These are phyloP conservation scores for Hygrocybe coccinea DNA, from an alignment of 768 basidiomycete species.

Conservation along the genomic window DNA sequence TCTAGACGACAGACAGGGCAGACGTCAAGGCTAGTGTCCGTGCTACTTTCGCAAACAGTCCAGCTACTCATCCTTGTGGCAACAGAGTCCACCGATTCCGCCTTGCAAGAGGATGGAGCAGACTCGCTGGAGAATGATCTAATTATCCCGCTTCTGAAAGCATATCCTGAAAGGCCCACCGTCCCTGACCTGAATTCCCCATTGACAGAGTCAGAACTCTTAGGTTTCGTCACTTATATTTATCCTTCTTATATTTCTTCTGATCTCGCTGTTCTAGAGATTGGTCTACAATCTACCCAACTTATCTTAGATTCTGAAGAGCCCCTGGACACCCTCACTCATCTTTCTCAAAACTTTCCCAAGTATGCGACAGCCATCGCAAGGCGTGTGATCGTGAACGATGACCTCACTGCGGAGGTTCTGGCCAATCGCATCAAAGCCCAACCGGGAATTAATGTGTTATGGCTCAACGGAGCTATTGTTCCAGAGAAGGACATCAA, in stretches of 20 bases:
- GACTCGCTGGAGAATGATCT: slow-evolving; percentile 29
- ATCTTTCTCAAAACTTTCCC: slow-evolving; percentile 85
- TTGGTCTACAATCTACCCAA: slow-evolving; percentile 72
- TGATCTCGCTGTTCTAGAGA: slow-evolving; percentile 32
- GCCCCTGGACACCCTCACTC: slow-evolving; percentile 53
- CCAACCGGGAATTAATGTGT: slow-evolving; percentile 48
- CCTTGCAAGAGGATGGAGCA: slow-evolving; percentile 21
- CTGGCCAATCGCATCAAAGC: slow-evolving; percentile 50
- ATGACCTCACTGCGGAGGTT: slow-evolving; percentile 51
- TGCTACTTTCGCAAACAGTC: background rate
- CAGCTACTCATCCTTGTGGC: background rate
- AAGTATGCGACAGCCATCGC: slow-evolving; percentile 73
- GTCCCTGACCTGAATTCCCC: slow-evolving; percentile 40
- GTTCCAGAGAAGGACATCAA: slow-evolving; percentile 62
- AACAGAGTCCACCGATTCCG: slow-evolving; percentile 3
- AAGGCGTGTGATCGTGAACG: slow-evolving; percentile 56
- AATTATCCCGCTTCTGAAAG: slow-evolving; percentile 36
- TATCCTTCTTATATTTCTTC: slow-evolving; percentile 3
- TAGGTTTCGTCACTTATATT: slow-evolving; percentile 2
- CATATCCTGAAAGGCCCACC: slow-evolving; percentile 37
- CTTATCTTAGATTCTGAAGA: slow-evolving; percentile 59
- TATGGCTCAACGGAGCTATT: slow-evolving; percentile 78
- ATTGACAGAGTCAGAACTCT: slow-evolving; percentile 49
- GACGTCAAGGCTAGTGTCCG: slow-evolving; percentile 14
- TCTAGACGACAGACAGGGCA: slow-evolving; percentile 72